A percentile compares a stretch with the other conserved stretches of the same genome.
phyloP scores from a whole-genome alignment of 1,139 yeast species.

The Zygosaccharomyces sapae region DNA sequence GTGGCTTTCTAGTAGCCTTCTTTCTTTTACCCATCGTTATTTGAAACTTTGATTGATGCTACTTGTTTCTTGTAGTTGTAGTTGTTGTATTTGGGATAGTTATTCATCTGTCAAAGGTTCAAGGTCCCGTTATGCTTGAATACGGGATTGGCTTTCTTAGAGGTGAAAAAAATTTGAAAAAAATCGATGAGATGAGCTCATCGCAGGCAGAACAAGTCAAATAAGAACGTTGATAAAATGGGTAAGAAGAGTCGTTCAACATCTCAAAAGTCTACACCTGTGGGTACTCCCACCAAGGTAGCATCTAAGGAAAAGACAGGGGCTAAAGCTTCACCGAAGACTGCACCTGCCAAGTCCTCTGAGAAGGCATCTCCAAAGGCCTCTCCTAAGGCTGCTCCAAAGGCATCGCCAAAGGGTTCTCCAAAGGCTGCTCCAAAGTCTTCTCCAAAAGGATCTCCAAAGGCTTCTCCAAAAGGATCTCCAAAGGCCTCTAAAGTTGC shows the following conservation, averaged over 20 bases:
- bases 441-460: constrained; percentile 11
- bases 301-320: constrained; percentile 10
- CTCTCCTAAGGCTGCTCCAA: neutral
- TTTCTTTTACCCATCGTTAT: constrained; percentile 74
- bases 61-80: no score
- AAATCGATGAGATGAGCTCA: constrained; percentile 20
- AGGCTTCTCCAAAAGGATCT: neutral
- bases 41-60: neutral
- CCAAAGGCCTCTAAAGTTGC: constrained; percentile 7
- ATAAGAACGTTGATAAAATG: constrained; percentile 13
- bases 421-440: constrained; percentile 12
- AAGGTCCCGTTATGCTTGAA: constrained; percentile 1
- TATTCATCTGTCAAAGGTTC: constrained; percentile 1
- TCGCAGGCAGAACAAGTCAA: constrained; percentile 9
- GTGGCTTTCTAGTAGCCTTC: constrained; percentile 81
- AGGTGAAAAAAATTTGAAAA: constrained; percentile 14
- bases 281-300: constrained; percentile 19
- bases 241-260: constrained; percentile 19
- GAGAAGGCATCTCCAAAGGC: constrained; percentile 1
- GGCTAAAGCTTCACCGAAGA: constrained; percentile 8
- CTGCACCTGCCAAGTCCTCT: neutral
- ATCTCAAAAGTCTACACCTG: constrained; percentile 25
- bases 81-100: no score
- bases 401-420: constrained; percentile 13
- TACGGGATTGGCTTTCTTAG: neutral